Evolutionary conservation across 208 protist genomes (phyloP).

Genomic region (Angomonas ambiguus): DNA sequence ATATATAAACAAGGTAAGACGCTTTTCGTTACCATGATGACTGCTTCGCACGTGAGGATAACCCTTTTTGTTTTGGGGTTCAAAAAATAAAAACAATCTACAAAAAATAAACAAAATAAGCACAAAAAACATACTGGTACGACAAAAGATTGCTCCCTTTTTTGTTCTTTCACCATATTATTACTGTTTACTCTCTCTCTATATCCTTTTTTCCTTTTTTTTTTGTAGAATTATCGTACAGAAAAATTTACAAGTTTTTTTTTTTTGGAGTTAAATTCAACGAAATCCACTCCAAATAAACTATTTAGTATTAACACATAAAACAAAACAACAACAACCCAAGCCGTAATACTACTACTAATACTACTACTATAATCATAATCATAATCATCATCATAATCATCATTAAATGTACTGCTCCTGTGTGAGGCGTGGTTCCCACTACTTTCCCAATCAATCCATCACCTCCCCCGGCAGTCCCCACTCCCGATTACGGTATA

Average conservation of each 20-base stretch:
- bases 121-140: conserved; percentile 1
- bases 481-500: conserved; percentile 15
- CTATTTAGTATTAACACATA: background rate
- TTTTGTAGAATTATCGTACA: background rate
- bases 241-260: conserved; percentile 9
- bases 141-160: too few species aligned
- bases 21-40: too few species aligned
- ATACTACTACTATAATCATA: conserved; percentile 2
- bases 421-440: background rate
- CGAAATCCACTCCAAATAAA: background rate
- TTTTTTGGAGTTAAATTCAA: too few species aligned
- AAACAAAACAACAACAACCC: background rate
- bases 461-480: conserved; percentile 17
- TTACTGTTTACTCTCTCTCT: background rate
- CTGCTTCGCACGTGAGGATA: too few species aligned
- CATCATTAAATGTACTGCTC: too few species aligned
- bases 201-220: conserved; percentile 13
- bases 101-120: background rate
- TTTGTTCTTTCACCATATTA: background rate
- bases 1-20: too few species aligned
- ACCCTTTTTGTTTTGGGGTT: too few species aligned
- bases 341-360: too few species aligned
- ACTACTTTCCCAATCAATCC: conserved; percentile 30
- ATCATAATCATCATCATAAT: background rate
- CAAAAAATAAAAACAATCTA: too few species aligned